Base-by-base conservation (phyloP, 345 rosid genomes). In the Barbarea vulgaris region DNA sequence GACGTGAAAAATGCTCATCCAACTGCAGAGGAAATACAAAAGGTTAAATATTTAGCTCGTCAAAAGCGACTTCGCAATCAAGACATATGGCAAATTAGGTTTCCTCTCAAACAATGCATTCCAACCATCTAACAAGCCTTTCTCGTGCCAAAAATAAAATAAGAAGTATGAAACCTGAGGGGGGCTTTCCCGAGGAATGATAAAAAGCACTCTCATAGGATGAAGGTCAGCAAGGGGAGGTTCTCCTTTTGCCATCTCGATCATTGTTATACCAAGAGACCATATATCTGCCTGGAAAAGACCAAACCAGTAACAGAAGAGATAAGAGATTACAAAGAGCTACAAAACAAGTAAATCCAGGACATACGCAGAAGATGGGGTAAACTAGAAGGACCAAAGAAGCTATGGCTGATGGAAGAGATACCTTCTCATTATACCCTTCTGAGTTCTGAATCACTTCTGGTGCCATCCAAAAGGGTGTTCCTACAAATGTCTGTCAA, bases 391-490 rank as follows among this genome's bases (percentile, higher is more conserved):
- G 30, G 46, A 25, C 67, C 15, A 47, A 64, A 17, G 31, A 51
- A 47, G 74, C 22, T 39, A 9, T 30, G 28, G 31, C 15, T 15
- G 5, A 57, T 51, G 44, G 27, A 59, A 7, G 31, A 75, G 50
- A 14, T 81, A 96, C 99, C 98, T 96, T 96, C 81, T 89, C 98
- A 69, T 96, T 87, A 79, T 96, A 96, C 50, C 99, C 99, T 57
- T 96, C 99, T 6, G 96, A 89, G 82, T 96, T 93, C 81, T 93
- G 98, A 84, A 96, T 96, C 48, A 96, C 99, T 82, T 96, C 99
- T 9, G 99, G 99, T 27, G 99, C 99, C 99, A 96, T 96, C 98
- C 99, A 96, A 83, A 96, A 96, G 73, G 99, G 99, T 39, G 99
- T 96, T 82, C 99, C 99, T 66, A 96, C 98, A 83, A 96, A 91